Percentiles rank a stretch among this genome's conserved stretches.
These are phyloP conservation scores for Aspergillus homomorphus DNA, from an alignment of 495 filamentous ascomycete genomes.

Conservation along the genomic window DNA sequence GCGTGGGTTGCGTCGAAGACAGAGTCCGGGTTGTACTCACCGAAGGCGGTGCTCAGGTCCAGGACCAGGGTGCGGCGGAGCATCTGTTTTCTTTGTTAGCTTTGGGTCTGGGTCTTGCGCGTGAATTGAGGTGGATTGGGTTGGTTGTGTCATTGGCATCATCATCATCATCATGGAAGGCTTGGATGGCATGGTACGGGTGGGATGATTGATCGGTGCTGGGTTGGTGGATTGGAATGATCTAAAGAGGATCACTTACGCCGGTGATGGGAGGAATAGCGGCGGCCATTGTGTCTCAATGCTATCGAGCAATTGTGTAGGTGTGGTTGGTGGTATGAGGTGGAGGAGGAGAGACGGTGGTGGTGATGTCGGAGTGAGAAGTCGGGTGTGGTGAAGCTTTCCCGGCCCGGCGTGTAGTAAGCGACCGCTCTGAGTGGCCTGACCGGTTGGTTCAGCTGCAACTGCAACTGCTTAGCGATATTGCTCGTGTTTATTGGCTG, in stretches of 20 bases:
- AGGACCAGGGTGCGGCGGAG: conserved; percentile 70
- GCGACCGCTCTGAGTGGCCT: conserved; percentile 31
- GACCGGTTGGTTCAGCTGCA: conserved; percentile 11
- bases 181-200: not conserved
- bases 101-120: not conserved
- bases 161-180: too few species aligned
- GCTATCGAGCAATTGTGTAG: conserved; percentile 15
- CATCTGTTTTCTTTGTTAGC: conserved; percentile 49
- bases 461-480: too few species aligned
- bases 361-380: conserved; percentile 28
- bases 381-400: conserved; percentile 41
- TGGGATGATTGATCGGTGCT: not conserved
- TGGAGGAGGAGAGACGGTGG: conserved; percentile 27
- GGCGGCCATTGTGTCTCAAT: conserved; percentile 42
- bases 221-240: conserved; percentile 14
- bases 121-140: not conserved
- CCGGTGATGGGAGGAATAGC: conserved; percentile 48
- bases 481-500: too few species aligned
- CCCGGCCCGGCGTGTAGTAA: conserved; percentile 37
- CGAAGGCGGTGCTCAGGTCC: conserved; percentile 73
- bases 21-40: conserved; percentile 44
- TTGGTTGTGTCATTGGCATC: not conserved
- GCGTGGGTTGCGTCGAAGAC: not conserved
- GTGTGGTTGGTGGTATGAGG: conserved; percentile 15
- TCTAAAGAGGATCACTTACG: conserved; percentile 37